Percentiles rank a stretch among this genome's conserved stretches.
Conservation (phyloP, 257 asterid genomes). For the Leptodermis oblonga region DNA sequence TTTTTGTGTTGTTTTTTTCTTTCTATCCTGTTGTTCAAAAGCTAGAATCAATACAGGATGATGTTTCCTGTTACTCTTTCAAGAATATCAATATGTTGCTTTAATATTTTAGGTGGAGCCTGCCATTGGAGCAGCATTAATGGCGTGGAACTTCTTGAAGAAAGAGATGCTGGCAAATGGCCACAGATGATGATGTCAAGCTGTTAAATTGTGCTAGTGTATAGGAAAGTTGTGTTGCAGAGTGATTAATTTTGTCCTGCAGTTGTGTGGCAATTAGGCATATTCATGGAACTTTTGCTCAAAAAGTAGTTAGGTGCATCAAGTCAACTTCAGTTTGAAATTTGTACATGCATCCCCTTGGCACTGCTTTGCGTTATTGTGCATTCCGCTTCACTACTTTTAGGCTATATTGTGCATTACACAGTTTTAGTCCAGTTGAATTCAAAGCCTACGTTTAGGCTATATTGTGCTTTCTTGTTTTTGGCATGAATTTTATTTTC, state of each 20-base stretch:
- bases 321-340: neutral
- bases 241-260: neutral
- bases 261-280: neutral
- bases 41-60: neutral
- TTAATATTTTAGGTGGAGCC: slow-evolving; percentile 67
- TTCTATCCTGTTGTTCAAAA: neutral
- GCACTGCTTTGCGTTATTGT: neutral
- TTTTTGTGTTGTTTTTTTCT: too few relatives aligned
- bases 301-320: neutral
- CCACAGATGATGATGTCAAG: slow-evolving; percentile 42
- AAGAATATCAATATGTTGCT: neutral
- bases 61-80: neutral
- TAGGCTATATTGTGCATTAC: too few relatives aligned
- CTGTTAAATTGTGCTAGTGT: slow-evolving; percentile 14
- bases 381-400: too few relatives aligned
- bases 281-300: too few relatives aligned
- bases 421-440: neutral
- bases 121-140: slow-evolving; percentile 87
- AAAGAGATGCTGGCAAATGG: slow-evolving; percentile 42
- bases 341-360: neutral
- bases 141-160: slow-evolving; percentile 64
- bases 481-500: neutral
- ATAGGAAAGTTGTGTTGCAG: neutral
- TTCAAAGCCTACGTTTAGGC: neutral
- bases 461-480: neutral